Conservation (phyloP, 2,329 filamentous ascomycete species). For the Exophiala dermatitidis region DNA sequence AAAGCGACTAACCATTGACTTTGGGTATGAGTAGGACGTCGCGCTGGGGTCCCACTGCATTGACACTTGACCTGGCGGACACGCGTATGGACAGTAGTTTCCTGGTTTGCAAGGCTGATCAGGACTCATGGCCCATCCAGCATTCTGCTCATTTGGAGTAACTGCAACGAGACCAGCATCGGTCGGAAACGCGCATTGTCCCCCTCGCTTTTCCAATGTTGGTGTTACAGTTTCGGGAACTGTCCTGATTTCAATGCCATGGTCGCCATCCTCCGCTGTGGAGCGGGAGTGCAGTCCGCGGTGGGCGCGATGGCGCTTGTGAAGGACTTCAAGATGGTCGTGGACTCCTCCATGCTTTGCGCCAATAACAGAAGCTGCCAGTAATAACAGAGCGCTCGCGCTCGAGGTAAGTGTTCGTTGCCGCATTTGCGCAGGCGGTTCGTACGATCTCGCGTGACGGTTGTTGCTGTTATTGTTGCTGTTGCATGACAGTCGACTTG, state of each 20-base stretch:
- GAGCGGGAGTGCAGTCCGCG: conserved; percentile 25
- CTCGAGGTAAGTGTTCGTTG: conserved; percentile 28
- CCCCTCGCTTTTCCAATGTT: conserved; percentile 47
- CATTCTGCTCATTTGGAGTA: conserved; percentile 58
- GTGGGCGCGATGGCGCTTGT: conserved; percentile 32
- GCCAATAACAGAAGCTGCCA: conserved; percentile 31
- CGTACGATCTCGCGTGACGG: conserved; percentile 4
- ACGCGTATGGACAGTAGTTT: conserved; percentile 69
- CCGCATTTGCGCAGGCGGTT: conserved; percentile 24
- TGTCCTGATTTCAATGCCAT: conserved; percentile 26
- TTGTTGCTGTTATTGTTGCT: conserved; percentile 5
- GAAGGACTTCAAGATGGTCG: conserved; percentile 31
- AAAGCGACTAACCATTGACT: conserved; percentile 58
- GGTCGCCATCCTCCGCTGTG: conserved; percentile 24
- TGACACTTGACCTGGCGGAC: conserved; percentile 67
- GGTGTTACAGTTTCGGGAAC: conserved; percentile 8
- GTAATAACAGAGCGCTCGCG: conserved; percentile 33
- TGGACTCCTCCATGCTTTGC: conserved; percentile 26
- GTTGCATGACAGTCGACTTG: conserved; percentile 12
- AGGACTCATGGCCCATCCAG: conserved; percentile 72
- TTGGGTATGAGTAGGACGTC: conserved; percentile 57
- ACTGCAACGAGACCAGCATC: conserved; percentile 61
- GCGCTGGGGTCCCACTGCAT: conserved; percentile 70
- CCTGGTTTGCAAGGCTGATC: conserved; percentile 62
- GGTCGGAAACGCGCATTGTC: conserved; percentile 58